A percentile compares a stretch with the other conserved stretches of the same genome.
Conservation (phyloP, 1,284 basidiomycete genomes). For the Ceratobasidium sp. region DNA sequence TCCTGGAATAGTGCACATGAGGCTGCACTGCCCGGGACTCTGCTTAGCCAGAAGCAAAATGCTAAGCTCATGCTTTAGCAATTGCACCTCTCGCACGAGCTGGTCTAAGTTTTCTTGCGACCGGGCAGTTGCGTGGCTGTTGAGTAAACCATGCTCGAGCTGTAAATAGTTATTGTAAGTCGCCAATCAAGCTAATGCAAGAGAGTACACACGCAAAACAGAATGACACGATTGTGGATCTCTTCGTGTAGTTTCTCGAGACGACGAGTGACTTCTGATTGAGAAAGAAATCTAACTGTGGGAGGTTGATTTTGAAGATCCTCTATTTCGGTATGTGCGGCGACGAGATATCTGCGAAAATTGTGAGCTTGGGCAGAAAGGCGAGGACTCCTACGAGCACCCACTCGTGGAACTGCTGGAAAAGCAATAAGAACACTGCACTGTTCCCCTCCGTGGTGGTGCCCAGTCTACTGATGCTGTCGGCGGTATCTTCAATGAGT, state of each 20-base stretch:
- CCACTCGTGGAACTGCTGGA: background rate
- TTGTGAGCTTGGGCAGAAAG: background rate
- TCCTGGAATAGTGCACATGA: too few relatives aligned
- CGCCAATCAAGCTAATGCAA: background rate
- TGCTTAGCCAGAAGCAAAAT: background rate
- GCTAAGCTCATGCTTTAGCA: background rate
- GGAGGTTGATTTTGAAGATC: background rate
- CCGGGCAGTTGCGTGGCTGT: background rate
- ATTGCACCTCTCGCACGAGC: background rate
- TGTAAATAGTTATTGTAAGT: background rate
- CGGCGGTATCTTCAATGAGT: too few relatives aligned
- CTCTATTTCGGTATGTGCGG: background rate
- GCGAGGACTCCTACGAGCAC: background rate
- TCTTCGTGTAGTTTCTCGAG: background rate
- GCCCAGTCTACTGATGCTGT: background rate
- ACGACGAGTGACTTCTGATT: background rate
- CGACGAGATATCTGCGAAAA: background rate
- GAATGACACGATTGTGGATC: background rate
- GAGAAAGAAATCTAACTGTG: background rate
- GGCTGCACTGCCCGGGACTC: too few relatives aligned
- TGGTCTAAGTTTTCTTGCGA: background rate
- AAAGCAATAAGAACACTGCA: background rate
- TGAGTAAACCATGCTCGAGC: background rate
- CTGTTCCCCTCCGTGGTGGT: background rate
- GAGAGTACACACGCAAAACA: background rate